These are phyloP conservation scores for Eucalyptus decipiens DNA, from an alignment of 345 rosid genomes.

Conservation along the genomic window DNA sequence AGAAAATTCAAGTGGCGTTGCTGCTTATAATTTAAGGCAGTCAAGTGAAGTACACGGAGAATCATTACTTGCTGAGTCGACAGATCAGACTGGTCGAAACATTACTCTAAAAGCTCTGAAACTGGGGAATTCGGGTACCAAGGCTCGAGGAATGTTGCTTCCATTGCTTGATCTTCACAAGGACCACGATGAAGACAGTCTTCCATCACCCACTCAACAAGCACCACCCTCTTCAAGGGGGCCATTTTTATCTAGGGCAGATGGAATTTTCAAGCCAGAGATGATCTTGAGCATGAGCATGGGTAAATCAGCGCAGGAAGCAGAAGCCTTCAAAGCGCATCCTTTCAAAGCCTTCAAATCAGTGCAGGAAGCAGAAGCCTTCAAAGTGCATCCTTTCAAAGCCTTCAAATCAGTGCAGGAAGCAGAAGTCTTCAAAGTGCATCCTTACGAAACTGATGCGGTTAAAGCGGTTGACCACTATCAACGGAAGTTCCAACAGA, in stretches of 20 bases:
- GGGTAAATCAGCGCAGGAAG: constrained; percentile 15
- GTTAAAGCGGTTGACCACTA: constrained; percentile 66
- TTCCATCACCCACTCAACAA: constrained; percentile 92
- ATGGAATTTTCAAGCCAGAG: constrained; percentile 17
- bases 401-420: too few species aligned
- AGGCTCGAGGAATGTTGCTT: constrained; percentile 36
- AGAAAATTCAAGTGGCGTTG: constrained; percentile 8
- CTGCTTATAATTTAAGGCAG: constrained; percentile 1
- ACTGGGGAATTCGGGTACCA: constrained; percentile 21
- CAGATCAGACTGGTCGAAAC: constrained; percentile 12
- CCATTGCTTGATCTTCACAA: constrained; percentile 92
- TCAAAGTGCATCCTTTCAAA: too few species aligned
- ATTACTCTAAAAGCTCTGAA: constrained; percentile 20
- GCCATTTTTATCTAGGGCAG: constrained; percentile 12
- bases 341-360: too few species aligned
- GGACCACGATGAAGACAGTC: constrained; percentile 91
- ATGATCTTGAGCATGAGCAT: background rate
- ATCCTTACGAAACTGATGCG: constrained; percentile 70
- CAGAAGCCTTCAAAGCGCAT: constrained; percentile 24
- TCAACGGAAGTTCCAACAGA: constrained; percentile 60
- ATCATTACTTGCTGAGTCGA: background rate
- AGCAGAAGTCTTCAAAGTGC: constrained; percentile 20
- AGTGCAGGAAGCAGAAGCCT: constrained; percentile 11
- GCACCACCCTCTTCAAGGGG: constrained; percentile 29
- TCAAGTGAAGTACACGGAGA: background rate